Base-by-base conservation (phyloP, 2,329 filamentous ascomycete genomes). In the Ambrosiella xylebori region DNA sequence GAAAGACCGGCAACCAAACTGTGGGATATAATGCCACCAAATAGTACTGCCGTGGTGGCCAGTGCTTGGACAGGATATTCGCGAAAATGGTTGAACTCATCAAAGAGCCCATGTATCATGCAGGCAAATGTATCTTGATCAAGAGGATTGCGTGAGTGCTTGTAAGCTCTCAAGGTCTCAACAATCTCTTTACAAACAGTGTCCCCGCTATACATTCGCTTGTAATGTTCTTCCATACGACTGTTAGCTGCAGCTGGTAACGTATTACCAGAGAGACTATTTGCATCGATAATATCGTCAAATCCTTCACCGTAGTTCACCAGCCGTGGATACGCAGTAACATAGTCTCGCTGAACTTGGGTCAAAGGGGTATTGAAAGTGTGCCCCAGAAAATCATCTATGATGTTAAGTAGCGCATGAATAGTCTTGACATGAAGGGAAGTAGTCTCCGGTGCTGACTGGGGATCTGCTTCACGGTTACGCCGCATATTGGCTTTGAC, bases 41-140 rank as follows among this genome's bases (percentile, higher is more conserved):
- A 98, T 36, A 98, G 78, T 8, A 98, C 90, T 3, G 93, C 91
- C 0, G 93, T 98, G 9, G 91, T 97, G 7, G 91, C 91, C 55
- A 98, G 74, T 5, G 93, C 93, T 66, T 96, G 91, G n/a, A 96
- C 76, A 0, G 94, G 94, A 68, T 98, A 98, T 66, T 94, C 90
- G 45, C 86, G 81, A 68, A 96, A 98, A 66, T 95, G 94, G 58
- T 85, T 85, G 68, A 96, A 98, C 72, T 98, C 93, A 65, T 98
- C 93, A 65, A 98, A 96, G 3, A 98, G 75, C 0, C 93, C 93
- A 66, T 96, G 90, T 40, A 98, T 95, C 89, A 98, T 98, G 72
- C 91, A 96, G 12, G 91, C 87, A 68, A 98, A 98, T 6, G 96
- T 79, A 67, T 98, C 93, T 68, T 97, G 93, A 61, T 96, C 88